phyloP scores from a whole-genome alignment of 768 basidiomycete species.

The Hericium rajendrae region DNA sequence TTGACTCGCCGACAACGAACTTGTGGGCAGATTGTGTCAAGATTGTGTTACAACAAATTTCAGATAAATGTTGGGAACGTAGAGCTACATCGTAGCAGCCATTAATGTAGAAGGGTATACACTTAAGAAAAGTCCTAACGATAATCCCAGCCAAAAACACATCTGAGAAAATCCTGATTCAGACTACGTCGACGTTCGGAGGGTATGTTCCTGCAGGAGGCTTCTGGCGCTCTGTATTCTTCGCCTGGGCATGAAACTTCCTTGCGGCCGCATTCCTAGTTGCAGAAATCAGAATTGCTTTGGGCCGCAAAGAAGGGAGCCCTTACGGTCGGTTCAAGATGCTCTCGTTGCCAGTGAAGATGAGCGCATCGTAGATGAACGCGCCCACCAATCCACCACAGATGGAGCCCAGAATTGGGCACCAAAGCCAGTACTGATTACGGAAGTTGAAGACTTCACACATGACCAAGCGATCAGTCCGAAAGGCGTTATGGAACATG shows the following conservation, averaged over 20 bases:
- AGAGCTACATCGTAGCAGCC: too few relatives aligned
- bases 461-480: neutral
- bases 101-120: too few relatives aligned
- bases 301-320: neutral
- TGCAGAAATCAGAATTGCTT: neutral
- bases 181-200: neutral
- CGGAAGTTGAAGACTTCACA: slow-evolving; percentile 28
- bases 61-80: too few relatives aligned
- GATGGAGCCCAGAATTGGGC: slow-evolving; percentile 51
- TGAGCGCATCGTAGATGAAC: slow-evolving; percentile 46
- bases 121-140: too few relatives aligned
- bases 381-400: slow-evolving; percentile 46
- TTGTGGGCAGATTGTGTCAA: too few relatives aligned
- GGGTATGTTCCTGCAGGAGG: neutral
- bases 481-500: neutral
- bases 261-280: neutral
- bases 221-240: neutral
- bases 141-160: too few relatives aligned
- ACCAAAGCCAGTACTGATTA: slow-evolving; percentile 71
- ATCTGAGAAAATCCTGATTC: neutral
- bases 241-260: neutral
- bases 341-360: slow-evolving; percentile 26
- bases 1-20: too few relatives aligned
- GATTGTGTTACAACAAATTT: too few relatives aligned
- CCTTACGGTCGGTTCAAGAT: neutral